Percentiles rank a stretch among this genome's conserved stretches.
Conservation (phyloP, 1,284 basidiomycete species). For the Microbotryomycetes sp. region DNA sequence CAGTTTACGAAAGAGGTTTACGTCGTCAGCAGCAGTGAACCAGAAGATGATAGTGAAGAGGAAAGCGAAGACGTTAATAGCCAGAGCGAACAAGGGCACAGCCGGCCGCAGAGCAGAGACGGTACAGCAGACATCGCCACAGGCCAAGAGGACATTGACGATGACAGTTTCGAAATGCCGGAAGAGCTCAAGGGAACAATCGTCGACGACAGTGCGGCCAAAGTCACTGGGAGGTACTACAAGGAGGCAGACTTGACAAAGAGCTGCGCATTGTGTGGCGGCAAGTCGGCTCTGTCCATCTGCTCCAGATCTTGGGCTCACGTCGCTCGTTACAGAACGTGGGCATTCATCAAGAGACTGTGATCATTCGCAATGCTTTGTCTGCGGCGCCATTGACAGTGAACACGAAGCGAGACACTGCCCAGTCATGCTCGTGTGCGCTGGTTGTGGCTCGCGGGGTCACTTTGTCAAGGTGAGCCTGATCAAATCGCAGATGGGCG, state of each 20-base stretch:
- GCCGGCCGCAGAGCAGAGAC: neutral
- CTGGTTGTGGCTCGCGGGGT: constrained; percentile 26
- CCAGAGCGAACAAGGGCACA: neutral
- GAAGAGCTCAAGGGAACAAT: constrained; percentile 25
- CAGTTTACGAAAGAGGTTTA: constrained; percentile 7
- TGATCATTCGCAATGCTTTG: constrained; percentile 30
- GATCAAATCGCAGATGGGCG: no score
- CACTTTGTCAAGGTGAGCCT: constrained; percentile 19
- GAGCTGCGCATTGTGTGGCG: constrained; percentile 28
- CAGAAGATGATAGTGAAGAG: neutral
- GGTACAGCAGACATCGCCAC: neutral
- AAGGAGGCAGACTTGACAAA: constrained; percentile 30
- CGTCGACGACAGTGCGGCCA: constrained; percentile 26
- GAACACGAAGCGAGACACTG: constrained; percentile 30
- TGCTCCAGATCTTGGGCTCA: neutral
- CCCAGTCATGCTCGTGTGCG: constrained; percentile 28
- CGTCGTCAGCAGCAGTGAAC: neutral
- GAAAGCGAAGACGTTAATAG: neutral
- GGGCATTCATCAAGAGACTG: constrained; percentile 30
- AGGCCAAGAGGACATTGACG: constrained; percentile 8
- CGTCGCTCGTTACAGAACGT: constrained; percentile 19
- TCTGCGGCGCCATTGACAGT: constrained; percentile 27
- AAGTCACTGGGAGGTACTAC: constrained; percentile 29
- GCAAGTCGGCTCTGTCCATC: neutral
- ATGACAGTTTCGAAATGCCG: constrained; percentile 5